Evolutionary conservation across 2,329 filamentous ascomycete species (phyloP), one percentile per base, ranked within the genome.

Genomic region (Corynespora cassiicola): DNA sequence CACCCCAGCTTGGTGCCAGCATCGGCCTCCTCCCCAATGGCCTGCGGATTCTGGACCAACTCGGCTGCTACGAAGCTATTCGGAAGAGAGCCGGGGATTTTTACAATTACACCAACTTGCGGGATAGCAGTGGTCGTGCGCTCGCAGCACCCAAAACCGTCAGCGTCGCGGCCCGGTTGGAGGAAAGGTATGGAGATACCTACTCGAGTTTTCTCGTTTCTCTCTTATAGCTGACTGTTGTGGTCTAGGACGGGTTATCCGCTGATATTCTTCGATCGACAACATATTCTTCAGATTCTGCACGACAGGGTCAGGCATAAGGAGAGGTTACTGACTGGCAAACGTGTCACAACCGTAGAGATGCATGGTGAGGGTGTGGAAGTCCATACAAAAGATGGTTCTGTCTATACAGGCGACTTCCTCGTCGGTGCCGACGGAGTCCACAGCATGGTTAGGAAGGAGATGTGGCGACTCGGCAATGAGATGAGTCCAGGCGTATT

Each of bases 261-360:
- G n/a, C 21, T 36, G 33, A 9, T 53, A 9, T 58, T 60, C 22
- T 25, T 62, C 10, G 54, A 61, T 14, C 47, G 60, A 5, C 48
- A 50, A n/a, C 42, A 47, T 37, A 22, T 61, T 3, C 42, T 65
- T 1, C 27, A 52, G 34, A 50, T 46, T 7, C 32, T 65, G 4
- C 57, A 58, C 22, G 36, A 59, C 7, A 46, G 48, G 4, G 50
- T 55, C 28, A 30, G 49, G n/a, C 46, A 54, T 23, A 54, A 57
- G 15, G 31, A 37, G 11, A 52, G 45, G 32, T 16, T 61, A 5
- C 16, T 56, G 2, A 45, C 50, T 3, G 40, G 38, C 2, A 41
- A 56, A 28, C 27, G 24, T 8, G 36, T 39, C 10, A 17, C 7
- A 2, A 7, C 4, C 4, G 18, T 39, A 3, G 12, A 39, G 2